Base-by-base conservation (phyloP, 1,284 basidiomycete genomes). In the Trichosporon faecale region DNA sequence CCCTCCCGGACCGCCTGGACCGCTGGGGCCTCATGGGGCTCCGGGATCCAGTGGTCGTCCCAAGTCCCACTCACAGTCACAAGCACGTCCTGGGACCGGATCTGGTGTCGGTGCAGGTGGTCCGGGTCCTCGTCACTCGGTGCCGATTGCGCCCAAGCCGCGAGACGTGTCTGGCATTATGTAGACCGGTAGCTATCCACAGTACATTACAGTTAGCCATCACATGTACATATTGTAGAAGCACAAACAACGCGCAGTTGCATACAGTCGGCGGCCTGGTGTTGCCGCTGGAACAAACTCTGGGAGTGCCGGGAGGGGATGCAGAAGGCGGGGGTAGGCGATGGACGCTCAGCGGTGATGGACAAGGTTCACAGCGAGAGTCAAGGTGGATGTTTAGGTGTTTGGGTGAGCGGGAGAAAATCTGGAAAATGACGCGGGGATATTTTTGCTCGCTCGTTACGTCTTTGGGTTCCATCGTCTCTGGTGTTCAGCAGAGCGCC, bases 381-480 rank as follows among this genome's bases (percentile, higher is more conserved):
- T 52, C 7, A 14, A 23, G 49, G n/a, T 27, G 55, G 55, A 31
- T 31, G 25, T 27, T 60, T 60, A 31, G 55, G 14, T 60, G 25
- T 60, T 29, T 60, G 55, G 35, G 27, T 27, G 55, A 27, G 55
- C 57, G 57, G 57, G 57, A 61, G 57, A 61, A 61, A 61, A 61
- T n/a, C 7, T 29, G 27, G 27, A 61, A 61, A 61, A 61, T 61
- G 31, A 61, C 27, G 57, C 57, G 29, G 18, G 14, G 57, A 61
- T 61, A 61, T 61, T 61, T 61, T 61, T 61, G 57, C 57, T 61
- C 55, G 16, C 55, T 60, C 25, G 57, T 31, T 61, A 61, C 57
- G 57, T 61, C 57, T 61, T 31, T 61, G 16, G 57, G 16, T 31
- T 29, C 27, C 49, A 31, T 61, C 57, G 27, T 31, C 57, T 61